Evolutionary conservation across 345 rosid species (phyloP), one percentile per base, ranked within the genome.

Genomic region (Erucastrum elatum): DNA sequence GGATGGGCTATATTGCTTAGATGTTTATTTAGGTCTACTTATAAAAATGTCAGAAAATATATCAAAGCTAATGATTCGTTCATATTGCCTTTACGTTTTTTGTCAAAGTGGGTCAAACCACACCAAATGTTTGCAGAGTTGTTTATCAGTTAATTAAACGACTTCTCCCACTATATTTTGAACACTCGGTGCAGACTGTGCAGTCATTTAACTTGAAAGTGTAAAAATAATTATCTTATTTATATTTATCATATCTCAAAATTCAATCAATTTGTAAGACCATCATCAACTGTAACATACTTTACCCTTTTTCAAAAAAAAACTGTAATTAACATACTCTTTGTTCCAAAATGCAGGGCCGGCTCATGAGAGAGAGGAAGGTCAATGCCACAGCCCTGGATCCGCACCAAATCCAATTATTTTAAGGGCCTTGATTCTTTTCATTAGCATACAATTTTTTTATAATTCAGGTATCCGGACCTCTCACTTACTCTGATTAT

Each of bases 71-170:
- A 64, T 74, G 66, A 80, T 62, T 80, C 59, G 4, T 69, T 51
- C 65, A 53, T 68, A 37, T 27, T 74, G 62, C 67, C 61, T 80
- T 68, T 74, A 55, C 21, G 51, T 69, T 74, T 80, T 21, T 21
- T 21, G 82, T 80, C 82, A 74, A 80, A 80, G 71, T 62, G 75
- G 75, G 82, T 74, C 79, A 80, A 80, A 68, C 49, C 34, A 68
- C 31, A 73, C 31, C 3, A 49, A 49, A 59, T 27, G 53, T 73
- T 49, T 1, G 3, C 34, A 67, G 72, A 72, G 8, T 41, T 78
- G 17, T 76, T 8, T 8, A 60, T 44, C 68, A 46, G 5, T 30
- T 69, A 30, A 61, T 3, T 17, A 12, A 78, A 41, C 41, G 33
- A 63, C 70, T n/a, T 63, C 15, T 63, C 26, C 55, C 27, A 29